Evolutionary conservation across 2,329 filamentous ascomycete genomes (phyloP).

Genomic region (Lecanicillium sp.): DNA sequence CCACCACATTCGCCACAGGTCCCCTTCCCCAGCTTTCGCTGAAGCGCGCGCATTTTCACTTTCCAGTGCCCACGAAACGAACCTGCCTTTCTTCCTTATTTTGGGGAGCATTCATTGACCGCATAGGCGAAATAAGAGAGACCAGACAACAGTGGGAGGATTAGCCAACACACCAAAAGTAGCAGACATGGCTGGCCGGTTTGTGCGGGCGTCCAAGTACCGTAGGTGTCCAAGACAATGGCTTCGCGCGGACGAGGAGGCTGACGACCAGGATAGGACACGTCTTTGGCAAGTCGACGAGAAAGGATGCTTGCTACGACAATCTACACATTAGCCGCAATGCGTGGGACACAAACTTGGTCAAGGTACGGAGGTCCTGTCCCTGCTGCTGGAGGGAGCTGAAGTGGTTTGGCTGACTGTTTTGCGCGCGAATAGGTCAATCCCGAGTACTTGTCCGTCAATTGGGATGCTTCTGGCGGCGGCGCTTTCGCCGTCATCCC

Average conservation of each 20-base stretch:
- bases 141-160: too few relatives aligned
- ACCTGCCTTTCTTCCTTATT: too few relatives aligned
- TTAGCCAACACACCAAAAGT: too few relatives aligned
- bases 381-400: background rate
- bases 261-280: conserved; percentile 58
- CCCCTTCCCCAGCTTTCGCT: too few relatives aligned
- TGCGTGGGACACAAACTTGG: conserved; percentile 97
- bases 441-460: conserved; percentile 91
- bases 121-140: too few relatives aligned
- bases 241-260: conserved; percentile 11
- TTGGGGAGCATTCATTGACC: too few relatives aligned
- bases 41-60: too few relatives aligned
- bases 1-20: background rate
- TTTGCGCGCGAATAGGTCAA: conserved; percentile 58
- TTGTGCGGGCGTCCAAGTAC: conserved; percentile 62
- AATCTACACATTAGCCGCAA: conserved; percentile 96
- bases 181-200: conserved; percentile 51
- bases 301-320: conserved; percentile 98
- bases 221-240: conserved; percentile 37
- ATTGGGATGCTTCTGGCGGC: conserved; percentile 95
- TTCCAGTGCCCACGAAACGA: too few relatives aligned
- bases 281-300: conserved; percentile 91
- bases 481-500: conserved; percentile 97
- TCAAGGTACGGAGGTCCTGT: conserved; percentile 62
- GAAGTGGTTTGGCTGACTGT: conserved; percentile 15